phyloP scores from a whole-genome alignment of 169 alveolate genomes.

The Eimeria tenella region DNA sequence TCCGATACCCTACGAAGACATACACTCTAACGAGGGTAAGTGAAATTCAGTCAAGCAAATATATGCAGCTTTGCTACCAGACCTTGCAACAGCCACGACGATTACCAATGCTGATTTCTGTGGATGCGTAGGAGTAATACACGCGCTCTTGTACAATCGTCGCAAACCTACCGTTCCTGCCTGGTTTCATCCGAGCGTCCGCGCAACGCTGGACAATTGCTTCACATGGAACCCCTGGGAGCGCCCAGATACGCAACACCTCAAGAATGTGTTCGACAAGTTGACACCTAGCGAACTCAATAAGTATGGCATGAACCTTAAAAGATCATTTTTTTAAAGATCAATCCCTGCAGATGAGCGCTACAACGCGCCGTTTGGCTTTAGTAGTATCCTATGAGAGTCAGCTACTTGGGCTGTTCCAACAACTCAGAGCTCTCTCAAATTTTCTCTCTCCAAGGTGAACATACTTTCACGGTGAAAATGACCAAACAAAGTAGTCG shows the following conservation, averaged over 20 bases:
- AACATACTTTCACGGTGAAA: too few species aligned
- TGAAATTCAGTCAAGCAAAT: neutral
- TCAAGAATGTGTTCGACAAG: conserved; percentile 45
- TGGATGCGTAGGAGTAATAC: conserved; percentile 70
- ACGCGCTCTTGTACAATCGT: conserved; percentile 70
- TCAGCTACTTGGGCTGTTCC: too few species aligned
- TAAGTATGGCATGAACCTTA: conserved; percentile 71
- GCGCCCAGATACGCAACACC: conserved; percentile 55
- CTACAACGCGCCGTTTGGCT: neutral
- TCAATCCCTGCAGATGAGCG: neutral
- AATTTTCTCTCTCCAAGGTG: too few species aligned
- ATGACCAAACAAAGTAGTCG: too few species aligned
- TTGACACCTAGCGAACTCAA: conserved; percentile 60
- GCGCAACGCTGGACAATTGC: conserved; percentile 53
- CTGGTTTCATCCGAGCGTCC: conserved; percentile 74
- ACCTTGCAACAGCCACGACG: neutral
- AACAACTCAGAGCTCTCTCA: too few species aligned
- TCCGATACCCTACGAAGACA: conserved; percentile 88
- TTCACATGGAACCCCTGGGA: conserved; percentile 68
- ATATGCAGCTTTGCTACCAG: neutral
- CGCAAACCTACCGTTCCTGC: conserved; percentile 76
- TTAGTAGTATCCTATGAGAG: too few species aligned
- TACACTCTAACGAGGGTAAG: conserved; percentile 84
- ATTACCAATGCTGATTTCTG: neutral
- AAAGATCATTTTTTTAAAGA: conserved; percentile 24